A percentile compares a stretch with the other conserved stretches of the same genome.
Evolutionary conservation across 768 basidiomycete species (phyloP).

Genomic region (Boletus rubroflammeus): DNA sequence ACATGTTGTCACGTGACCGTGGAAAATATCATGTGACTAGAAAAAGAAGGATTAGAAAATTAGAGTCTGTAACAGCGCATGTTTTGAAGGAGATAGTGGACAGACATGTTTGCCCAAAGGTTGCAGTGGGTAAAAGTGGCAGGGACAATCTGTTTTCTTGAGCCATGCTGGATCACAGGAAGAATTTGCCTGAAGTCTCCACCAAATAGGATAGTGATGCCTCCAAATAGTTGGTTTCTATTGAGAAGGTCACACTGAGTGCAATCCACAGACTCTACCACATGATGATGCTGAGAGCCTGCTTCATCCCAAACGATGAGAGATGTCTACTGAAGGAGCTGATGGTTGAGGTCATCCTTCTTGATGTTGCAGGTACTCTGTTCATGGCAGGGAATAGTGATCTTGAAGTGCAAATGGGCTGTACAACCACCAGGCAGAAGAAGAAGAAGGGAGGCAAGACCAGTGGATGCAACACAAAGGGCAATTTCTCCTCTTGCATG

Average conservation of each 20-base stretch:
- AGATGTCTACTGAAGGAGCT: not conserved
- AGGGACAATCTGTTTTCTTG: conserved; percentile 22
- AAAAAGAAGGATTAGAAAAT: too few relatives aligned
- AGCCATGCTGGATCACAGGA: conserved; percentile 40
- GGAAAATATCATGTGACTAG: too few relatives aligned
- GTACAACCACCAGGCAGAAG: not conserved
- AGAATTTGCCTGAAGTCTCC: conserved; percentile 49
- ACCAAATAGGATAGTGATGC: conserved; percentile 44
- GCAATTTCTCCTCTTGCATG: not conserved
- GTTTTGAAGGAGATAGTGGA: not conserved
- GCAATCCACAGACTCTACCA: not conserved
- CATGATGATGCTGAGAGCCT: not conserved
- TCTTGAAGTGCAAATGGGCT: not conserved
- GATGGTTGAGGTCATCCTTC: not conserved
- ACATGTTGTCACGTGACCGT: too few relatives aligned
- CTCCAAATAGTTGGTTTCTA: conserved; percentile 32
- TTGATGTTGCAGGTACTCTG: not conserved
- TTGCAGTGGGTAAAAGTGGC: not conserved
- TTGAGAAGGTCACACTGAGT: not conserved
- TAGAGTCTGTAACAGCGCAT: too few relatives aligned
- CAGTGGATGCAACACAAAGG: not conserved
- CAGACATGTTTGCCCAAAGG: not conserved
- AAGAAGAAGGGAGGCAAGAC: not conserved
- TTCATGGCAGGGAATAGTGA: not conserved
- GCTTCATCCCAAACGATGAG: not conserved